Conservation (phyloP, 345 rosid genomes). For the Lenwebbia sp. region DNA sequence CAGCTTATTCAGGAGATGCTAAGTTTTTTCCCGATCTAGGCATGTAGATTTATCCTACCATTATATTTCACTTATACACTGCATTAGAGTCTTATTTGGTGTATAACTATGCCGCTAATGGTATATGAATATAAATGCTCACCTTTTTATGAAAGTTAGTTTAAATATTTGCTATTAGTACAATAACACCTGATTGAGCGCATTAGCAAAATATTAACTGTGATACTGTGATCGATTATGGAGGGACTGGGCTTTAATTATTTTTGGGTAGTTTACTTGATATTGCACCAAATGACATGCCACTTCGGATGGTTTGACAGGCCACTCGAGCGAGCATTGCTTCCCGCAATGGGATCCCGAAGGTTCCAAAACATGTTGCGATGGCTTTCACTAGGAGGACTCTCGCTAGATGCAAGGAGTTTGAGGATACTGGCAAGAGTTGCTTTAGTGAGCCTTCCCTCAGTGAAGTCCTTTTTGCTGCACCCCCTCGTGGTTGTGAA, state of each 20-base stretch:
- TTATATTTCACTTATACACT: neutral
- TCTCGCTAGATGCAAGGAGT: conserved; percentile 41
- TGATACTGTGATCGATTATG: neutral
- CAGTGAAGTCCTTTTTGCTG: conserved; percentile 27
- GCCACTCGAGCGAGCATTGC: conserved; percentile 38
- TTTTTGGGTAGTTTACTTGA: neutral
- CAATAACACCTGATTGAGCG: neutral
- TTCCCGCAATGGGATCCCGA: conserved; percentile 23
- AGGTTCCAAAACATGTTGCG: conserved; percentile 44
- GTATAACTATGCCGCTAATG: neutral
- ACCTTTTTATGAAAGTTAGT: neutral
- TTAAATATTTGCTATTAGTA: neutral
- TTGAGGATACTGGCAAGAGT: conserved; percentile 43
- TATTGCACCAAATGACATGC: neutral
- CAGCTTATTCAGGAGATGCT: neutral
- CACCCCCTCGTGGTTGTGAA: conserved; percentile 7
- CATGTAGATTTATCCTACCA: neutral
- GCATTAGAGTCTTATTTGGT: neutral
- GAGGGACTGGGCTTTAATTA: neutral
- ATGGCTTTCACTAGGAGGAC: conserved; percentile 38
- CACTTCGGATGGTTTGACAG: conserved; percentile 13
- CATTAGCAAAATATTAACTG: neutral
- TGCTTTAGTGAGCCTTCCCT: conserved; percentile 44
- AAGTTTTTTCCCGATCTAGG: neutral
- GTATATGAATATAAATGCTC: neutral